Evolutionary conservation across 257 asterid genomes (phyloP), one percentile per base, ranked within the genome.

Genomic region (Ilex asprella): DNA sequence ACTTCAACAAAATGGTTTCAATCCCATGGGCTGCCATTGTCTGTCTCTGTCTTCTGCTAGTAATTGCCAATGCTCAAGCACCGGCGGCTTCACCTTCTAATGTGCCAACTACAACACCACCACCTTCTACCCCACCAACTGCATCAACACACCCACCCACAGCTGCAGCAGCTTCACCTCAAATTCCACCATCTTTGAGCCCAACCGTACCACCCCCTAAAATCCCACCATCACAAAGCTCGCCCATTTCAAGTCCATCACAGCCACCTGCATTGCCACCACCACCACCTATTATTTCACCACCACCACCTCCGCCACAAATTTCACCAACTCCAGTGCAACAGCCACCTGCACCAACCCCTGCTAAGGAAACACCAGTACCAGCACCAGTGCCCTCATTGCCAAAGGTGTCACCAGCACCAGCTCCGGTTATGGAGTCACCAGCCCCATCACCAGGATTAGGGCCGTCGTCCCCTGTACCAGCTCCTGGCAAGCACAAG

Each of bases 381-480:
- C 78, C 86, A 0, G 67, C 84, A 65, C 95, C 97, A 31, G 82
- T 70, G 62, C 66, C 57, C 27, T n/a, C 75, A 21, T 72, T 90
- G n/a, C 84, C 83, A 13, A 15, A 16, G 32, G 50, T 62, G 43
- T 55, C 70, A 10, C 86, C 84, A 2, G 81, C 88, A 7, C 96
- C 91, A 12, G 56, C 81, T 12, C 87, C 87, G 9, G 11, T 78
- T n/a, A 32, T 44, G 9, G 63, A 66, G 21, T 47, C 95, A 56
- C 88, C 90, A 16, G 78, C 71, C 14, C 80, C 87, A 7, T 65
- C 81, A 70, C 83, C 91, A 12, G 78, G 29, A 43, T 55, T 58
- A 32, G 79, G 59, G 13, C 86, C 86, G 30, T 47, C 86, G 30
- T 47, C 89, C 52, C 96, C 95, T 7, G 88, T 95, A 69, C 98